These are phyloP conservation scores for Pistacia vera DNA, from an alignment of 345 rosid species.

Conservation along the genomic window DNA sequence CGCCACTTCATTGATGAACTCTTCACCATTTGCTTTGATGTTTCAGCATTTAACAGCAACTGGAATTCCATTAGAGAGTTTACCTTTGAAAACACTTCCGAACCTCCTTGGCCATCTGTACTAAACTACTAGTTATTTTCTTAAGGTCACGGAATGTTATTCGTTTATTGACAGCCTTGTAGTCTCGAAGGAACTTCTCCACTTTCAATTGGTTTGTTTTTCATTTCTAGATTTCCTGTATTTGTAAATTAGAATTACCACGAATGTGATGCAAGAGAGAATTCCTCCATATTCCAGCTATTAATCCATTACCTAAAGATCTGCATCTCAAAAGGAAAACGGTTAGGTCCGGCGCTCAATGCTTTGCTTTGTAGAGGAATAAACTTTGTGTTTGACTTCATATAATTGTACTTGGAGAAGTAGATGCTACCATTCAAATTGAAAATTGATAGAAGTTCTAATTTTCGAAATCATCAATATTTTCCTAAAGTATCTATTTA, in stretches of 20 bases:
- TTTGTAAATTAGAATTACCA: too few relatives aligned
- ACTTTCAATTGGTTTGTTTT: not conserved
- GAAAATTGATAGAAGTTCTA: too few relatives aligned
- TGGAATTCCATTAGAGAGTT: conserved; percentile 11
- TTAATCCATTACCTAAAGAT: not conserved
- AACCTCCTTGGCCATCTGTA: conserved; percentile 15
- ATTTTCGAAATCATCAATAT: too few relatives aligned
- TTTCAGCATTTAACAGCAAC: conserved; percentile 15
- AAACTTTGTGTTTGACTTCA: too few relatives aligned
- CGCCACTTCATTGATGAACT: conserved; percentile 23
- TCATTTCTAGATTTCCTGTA: too few relatives aligned
- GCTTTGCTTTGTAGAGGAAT: not conserved
- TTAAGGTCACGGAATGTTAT: too few relatives aligned
- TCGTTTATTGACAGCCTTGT: not conserved
- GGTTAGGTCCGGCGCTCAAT: too few relatives aligned
- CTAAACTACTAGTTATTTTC: not conserved
- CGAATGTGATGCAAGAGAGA: not conserved
- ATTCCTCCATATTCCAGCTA: not conserved
- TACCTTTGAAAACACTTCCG: conserved; percentile 16
- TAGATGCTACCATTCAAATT: too few relatives aligned
- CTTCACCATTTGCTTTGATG: conserved; percentile 19
- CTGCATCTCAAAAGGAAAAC: too few relatives aligned
- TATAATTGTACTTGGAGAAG: too few relatives aligned
- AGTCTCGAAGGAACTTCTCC: conserved; percentile 5
- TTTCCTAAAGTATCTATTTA: too few relatives aligned